These are phyloP conservation scores for Ceratocystis harringtonii DNA, from an alignment of 2,329 filamentous ascomycete species.

Conservation along the genomic window DNA sequence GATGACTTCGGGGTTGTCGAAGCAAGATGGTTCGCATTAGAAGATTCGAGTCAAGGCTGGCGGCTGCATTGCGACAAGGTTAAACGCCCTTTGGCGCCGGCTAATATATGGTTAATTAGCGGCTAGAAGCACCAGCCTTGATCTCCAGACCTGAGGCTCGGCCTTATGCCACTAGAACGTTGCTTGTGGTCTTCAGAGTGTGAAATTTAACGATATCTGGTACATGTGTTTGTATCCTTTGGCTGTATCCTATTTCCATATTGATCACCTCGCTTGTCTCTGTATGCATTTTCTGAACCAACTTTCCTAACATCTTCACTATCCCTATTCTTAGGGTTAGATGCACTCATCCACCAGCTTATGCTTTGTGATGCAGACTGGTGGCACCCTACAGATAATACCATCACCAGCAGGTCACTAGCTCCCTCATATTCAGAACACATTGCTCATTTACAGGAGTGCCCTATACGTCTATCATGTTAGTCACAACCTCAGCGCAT, in stretches of 20 bases:
- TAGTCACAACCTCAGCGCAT: not conserved
- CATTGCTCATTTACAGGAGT: not conserved
- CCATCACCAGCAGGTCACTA: not conserved
- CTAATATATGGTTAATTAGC: constrained; percentile 8
- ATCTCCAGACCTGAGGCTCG: not conserved
- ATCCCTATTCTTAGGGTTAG: not conserved
- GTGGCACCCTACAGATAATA: not conserved
- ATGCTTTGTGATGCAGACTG: not conserved
- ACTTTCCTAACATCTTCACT: not conserved
- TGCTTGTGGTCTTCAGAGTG: not conserved
- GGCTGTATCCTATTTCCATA: not conserved
- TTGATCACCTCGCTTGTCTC: not conserved
- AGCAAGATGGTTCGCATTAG: not conserved
- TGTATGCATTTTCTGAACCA: not conserved
- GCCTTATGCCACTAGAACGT: not conserved
- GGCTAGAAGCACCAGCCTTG: not conserved
- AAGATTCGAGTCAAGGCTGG: constrained; percentile 6
- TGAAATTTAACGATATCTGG: not conserved
- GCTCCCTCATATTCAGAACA: not conserved
- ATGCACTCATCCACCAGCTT: not conserved
- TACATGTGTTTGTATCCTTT: not conserved
- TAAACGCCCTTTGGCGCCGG: constrained; percentile 14
- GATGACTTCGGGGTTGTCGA: not conserved
- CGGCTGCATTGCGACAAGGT: not conserved
- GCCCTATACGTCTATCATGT: not conserved